A percentile compares a stretch with the other conserved stretches of the same genome.
Conservation (phyloP, 1,139 yeast genomes). For the Schwanniomyces etchellsii region DNA sequence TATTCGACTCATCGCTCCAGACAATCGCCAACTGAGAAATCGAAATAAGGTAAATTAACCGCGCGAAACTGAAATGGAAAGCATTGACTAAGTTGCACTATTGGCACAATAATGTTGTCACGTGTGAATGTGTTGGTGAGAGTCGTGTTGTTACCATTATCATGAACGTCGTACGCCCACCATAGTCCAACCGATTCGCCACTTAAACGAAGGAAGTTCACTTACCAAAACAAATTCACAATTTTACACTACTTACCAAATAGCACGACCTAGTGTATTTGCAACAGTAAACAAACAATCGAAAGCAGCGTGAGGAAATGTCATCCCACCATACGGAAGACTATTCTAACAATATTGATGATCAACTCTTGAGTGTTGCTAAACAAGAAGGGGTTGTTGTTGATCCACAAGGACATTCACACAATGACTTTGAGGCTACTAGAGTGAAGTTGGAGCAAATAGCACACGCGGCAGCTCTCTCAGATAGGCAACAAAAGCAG, state of each 20-base stretch:
- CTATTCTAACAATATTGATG: slow-evolving; percentile 41
- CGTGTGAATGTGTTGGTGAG: no score
- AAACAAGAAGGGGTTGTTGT: slow-evolving; percentile 26
- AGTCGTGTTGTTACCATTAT: slow-evolving; percentile 2
- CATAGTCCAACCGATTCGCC: slow-evolving; percentile 2
- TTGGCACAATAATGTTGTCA: no score
- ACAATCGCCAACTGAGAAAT: no score
- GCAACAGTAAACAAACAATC: slow-evolving; percentile 6
- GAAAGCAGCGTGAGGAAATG: slow-evolving; percentile 9
- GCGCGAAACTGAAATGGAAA: no score
- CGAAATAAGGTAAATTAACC: no score
- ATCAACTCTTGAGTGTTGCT: slow-evolving; percentile 37
- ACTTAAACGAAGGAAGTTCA: slow-evolving; percentile 8
- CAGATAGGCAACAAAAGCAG: slow-evolving; percentile 13
- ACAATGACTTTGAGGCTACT: slow-evolving; percentile 21
- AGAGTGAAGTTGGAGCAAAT: slow-evolving; percentile 29
- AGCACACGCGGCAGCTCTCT: slow-evolving; percentile 22
- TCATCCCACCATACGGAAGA: slow-evolving; percentile 24
- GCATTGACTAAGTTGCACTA: no score
- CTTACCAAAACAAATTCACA: slow-evolving; percentile 11
- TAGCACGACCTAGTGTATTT: slow-evolving; percentile 11
- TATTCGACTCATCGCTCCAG: no score
- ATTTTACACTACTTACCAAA: slow-evolving; percentile 23
- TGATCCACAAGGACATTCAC: slow-evolving; percentile 10
- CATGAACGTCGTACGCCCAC: slow-evolving; percentile 3